Conservation (phyloP, 148 eudicot species). For the Hydrangea macrophylla region DNA sequence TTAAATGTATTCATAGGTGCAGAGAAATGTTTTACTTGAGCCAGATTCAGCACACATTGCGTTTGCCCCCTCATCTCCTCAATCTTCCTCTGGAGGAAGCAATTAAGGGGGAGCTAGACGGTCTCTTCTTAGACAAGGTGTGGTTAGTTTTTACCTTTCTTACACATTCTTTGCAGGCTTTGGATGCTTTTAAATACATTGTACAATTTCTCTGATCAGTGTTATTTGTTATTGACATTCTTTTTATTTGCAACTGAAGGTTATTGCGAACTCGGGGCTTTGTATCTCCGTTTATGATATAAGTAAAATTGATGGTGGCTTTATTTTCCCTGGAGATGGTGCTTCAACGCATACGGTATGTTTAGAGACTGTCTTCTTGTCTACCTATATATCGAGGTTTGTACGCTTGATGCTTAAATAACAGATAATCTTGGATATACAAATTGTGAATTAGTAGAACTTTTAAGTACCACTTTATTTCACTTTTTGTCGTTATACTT, state of each 20-base stretch:
- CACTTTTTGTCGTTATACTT: no score
- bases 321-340: slow-evolving; percentile 65
- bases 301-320: slow-evolving; percentile 62
- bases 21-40: slow-evolving; percentile 79
- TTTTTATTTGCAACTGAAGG: slow-evolving; percentile 24
- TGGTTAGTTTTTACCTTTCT: background rate
- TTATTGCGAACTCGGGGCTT: slow-evolving; percentile 72
- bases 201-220: background rate
- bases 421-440: no score
- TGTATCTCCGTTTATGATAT: slow-evolving; percentile 72
- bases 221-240: background rate
- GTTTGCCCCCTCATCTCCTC: slow-evolving; percentile 62
- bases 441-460: no score
- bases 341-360: slow-evolving; percentile 81
- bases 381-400: no score
- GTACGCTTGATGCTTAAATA: no score
- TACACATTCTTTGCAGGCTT: background rate
- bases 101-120: slow-evolving; percentile 63
- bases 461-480: no score
- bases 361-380: background rate
- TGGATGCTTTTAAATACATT: background rate
- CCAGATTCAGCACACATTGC: slow-evolving; percentile 67
- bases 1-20: no score
- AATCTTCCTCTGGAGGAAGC: slow-evolving; percentile 55
- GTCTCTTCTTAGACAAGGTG: slow-evolving; percentile 79